Conservation (phyloP, 208 protist species). For the Trypanosoma caninum region DNA sequence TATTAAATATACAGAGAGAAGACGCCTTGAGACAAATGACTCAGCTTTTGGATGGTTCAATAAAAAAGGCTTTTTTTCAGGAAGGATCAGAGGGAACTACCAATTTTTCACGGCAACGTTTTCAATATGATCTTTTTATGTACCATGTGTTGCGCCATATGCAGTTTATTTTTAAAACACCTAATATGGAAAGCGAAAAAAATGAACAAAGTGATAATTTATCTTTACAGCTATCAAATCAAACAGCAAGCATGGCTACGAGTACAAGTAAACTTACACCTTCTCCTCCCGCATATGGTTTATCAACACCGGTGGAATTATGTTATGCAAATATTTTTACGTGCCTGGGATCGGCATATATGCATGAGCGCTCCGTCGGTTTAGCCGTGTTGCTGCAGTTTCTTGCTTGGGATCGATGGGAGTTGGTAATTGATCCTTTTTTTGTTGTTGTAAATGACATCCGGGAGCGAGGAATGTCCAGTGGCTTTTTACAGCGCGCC, state of each 20-base stretch:
- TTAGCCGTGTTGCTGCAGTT: slow-evolving; percentile 22
- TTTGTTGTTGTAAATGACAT: slow-evolving; percentile 18
- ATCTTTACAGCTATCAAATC: background rate
- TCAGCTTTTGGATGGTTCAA: slow-evolving; percentile 6
- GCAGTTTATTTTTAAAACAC: background rate
- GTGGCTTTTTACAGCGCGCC: slow-evolving; percentile 19
- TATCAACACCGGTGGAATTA: slow-evolving; percentile 2
- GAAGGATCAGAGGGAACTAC: background rate
- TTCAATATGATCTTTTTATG: slow-evolving; percentile 26
- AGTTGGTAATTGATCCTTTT: slow-evolving; percentile 21
- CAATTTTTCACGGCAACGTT: background rate
- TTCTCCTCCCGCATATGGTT: background rate
- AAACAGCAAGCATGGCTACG: background rate
- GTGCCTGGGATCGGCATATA: slow-evolving; percentile 16
- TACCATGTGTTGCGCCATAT: slow-evolving; percentile 24
- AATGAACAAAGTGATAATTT: background rate
- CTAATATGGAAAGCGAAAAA: background rate
- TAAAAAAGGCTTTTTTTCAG: slow-evolving; percentile 15
- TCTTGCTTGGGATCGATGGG: slow-evolving; percentile 30
- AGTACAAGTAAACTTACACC: too few relatives aligned
- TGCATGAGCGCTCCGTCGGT: slow-evolving; percentile 21
- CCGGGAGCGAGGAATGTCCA: background rate
- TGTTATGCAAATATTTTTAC: slow-evolving; percentile 2
- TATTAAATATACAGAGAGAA: background rate
- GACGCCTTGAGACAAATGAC: slow-evolving; percentile 2